Conservation (phyloP, 2,329 filamentous ascomycete genomes). For the Zalaria sp. region DNA sequence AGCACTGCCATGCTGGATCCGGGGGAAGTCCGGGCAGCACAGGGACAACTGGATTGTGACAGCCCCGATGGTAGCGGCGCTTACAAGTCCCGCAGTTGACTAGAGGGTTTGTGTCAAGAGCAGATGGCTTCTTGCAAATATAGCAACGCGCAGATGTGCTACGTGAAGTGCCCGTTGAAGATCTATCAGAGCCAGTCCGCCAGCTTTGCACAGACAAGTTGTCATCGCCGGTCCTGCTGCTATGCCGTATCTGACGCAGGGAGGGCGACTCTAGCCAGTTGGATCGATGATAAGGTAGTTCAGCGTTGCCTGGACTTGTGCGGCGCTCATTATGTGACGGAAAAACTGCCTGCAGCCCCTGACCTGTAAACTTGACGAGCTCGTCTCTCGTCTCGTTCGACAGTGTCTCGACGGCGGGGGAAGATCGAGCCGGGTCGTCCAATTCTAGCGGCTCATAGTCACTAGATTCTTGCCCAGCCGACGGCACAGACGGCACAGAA, state of each 20-base stretch:
- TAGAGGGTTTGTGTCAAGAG: constrained; percentile 14
- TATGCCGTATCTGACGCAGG: neutral
- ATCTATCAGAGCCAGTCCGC: constrained; percentile 9
- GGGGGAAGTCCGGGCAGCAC: neutral
- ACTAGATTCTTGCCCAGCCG: neutral
- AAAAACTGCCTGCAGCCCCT: neutral
- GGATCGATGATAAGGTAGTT: neutral
- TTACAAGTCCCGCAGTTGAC: constrained; percentile 19
- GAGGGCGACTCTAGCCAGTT: neutral
- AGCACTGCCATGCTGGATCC: neutral
- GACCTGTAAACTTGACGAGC: no score
- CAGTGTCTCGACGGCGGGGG: no score
- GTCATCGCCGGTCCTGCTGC: neutral
- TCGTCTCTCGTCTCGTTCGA: no score
- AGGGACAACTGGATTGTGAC: constrained; percentile 13
- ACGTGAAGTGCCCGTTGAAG: constrained; percentile 3
- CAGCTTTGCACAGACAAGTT: constrained; percentile 8
- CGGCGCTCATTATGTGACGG: neutral
- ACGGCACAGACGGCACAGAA: neutral
- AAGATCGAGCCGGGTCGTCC: no score
- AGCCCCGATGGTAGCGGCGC: constrained; percentile 21
- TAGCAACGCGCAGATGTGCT: constrained; percentile 11
- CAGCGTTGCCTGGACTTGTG: neutral
- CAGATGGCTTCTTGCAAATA: constrained; percentile 15
- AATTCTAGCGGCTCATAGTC: neutral